Evolutionary conservation across 176 grass and related monocot genomes (phyloP), one percentile per base, ranked within the genome.

Genomic region (Secale cereale): DNA sequence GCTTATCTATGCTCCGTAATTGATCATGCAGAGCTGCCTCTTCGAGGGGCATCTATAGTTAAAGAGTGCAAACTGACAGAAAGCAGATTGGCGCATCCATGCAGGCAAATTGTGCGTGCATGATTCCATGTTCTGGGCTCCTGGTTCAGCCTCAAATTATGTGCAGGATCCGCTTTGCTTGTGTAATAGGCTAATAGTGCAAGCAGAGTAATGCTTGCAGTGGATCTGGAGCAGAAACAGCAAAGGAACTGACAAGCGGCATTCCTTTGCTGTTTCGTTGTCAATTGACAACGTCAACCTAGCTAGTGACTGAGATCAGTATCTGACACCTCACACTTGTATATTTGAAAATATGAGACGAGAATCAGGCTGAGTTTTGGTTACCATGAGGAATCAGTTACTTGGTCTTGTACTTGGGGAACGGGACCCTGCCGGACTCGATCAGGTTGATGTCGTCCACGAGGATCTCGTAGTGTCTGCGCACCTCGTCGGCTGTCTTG

Each of bases 401-500:
- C 79, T 45, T 45, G 20, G 16, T 4, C 45, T 88, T 92, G 79
- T 96, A 99, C 37, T 89, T 89, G 36, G 93, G 93, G 81, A 92
- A 91, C 5, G 90, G 86, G 61, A 94, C n/a, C 13, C 77, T 68
- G 29, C 97, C 94, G 0, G 84, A 83, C 56, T 86, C 60, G 46
- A 99, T 99, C 35, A 87, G 85, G 2, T 78, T 76, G 52, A 94
- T 3, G 65, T 99, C 97, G 2, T 91, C 85, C 6, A 75, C 57
- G 2, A 99, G 93, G 14, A 94, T 48, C 61, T 99, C 91, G 50
- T 86, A 96, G 17, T 92, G 91, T 19, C 86, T 79, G 78, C 92
- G 91, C 76, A 96, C 93, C 65, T 99, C 97, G 6, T 94, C 97
- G 0, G 88, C 91, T 1, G 97, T 90, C 89, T 81, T 98, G 46